phyloP scores from a whole-genome alignment of 1,284 basidiomycete genomes.

The Trichosporon coremiiforme region DNA sequence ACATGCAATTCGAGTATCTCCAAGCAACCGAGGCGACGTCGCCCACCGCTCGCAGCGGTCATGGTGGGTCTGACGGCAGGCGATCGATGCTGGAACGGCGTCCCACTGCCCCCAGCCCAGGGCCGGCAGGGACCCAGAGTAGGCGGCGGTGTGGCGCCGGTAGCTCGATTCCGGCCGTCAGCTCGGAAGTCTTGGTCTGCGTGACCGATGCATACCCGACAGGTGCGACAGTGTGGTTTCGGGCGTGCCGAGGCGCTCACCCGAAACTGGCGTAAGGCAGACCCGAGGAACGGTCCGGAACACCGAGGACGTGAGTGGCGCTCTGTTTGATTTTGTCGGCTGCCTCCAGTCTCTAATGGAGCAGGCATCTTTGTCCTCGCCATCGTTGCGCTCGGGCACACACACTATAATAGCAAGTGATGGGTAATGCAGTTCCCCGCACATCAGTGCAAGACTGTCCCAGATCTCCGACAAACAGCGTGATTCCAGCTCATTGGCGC shows the following conservation, averaged over 20 bases:
- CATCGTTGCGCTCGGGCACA: too few species aligned
- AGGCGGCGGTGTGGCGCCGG: background rate
- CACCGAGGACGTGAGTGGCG: background rate
- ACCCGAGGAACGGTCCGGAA: background rate
- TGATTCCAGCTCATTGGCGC: too few species aligned
- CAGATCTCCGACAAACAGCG: too few species aligned
- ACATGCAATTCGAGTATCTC: background rate
- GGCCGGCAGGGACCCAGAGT: background rate
- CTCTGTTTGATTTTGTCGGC: background rate
- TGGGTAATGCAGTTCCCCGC: too few species aligned
- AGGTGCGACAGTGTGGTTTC: background rate
- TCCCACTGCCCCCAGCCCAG: background rate
- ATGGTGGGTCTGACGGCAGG: background rate
- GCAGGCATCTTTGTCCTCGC: too few species aligned
- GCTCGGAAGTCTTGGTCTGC: too few species aligned
- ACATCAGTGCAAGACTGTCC: too few species aligned
- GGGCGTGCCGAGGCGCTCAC: background rate
- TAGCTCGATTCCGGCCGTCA: background rate
- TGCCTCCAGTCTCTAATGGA: background rate
- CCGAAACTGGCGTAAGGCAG: background rate
- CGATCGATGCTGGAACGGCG: background rate
- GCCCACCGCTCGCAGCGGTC: too few species aligned
- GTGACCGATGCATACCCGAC: too few species aligned
- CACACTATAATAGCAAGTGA: too few species aligned
- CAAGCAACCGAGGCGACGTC: background rate